A percentile compares a stretch with the other conserved stretches of the same genome.
These are phyloP conservation scores for Metschnikowia cerradonensis DNA, from an alignment of 805 yeast species.

Conservation along the genomic window DNA sequence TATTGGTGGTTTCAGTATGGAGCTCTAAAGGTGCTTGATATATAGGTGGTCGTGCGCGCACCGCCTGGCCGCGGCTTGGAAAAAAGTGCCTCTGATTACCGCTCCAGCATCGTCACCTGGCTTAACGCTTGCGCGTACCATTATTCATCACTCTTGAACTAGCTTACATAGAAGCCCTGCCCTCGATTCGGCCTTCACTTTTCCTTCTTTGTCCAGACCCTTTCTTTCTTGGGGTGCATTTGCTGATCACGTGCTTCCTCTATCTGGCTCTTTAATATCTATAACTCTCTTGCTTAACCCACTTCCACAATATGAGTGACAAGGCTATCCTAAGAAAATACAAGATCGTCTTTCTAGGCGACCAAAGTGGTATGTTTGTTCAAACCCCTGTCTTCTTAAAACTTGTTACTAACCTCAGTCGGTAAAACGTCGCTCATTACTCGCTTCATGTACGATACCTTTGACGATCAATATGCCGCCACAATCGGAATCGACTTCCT, in stretches of 20 bases:
- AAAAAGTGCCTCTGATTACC: neutral
- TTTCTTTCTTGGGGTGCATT: neutral
- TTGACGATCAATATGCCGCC: conserved; percentile 94
- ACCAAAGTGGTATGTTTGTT: conserved; percentile 65
- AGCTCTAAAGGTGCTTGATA: too few relatives aligned
- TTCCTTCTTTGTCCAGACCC: neutral
- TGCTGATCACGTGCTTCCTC: neutral
- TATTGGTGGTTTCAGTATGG: neutral
- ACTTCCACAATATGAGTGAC: conserved; percentile 21
- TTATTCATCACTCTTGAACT: neutral
- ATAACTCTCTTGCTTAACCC: neutral
- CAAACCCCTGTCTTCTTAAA: neutral
- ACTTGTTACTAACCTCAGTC: conserved; percentile 38
- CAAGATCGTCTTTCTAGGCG: conserved; percentile 95
- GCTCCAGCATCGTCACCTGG: neutral
- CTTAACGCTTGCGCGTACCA: neutral
- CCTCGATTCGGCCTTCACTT: neutral
- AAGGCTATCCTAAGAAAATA: conserved; percentile 54
- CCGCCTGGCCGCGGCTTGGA: conserved; percentile 1
- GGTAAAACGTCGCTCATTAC: conserved; percentile 96
- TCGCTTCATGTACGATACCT: conserved; percentile 96
- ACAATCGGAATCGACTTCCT: conserved; percentile 96
- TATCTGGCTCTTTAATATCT: neutral
- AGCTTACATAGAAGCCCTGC: neutral
- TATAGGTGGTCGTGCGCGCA: conserved; percentile 1